These are phyloP conservation scores for Erodium texanum DNA, from an alignment of 441 rosid genomes.

Conservation along the genomic window DNA sequence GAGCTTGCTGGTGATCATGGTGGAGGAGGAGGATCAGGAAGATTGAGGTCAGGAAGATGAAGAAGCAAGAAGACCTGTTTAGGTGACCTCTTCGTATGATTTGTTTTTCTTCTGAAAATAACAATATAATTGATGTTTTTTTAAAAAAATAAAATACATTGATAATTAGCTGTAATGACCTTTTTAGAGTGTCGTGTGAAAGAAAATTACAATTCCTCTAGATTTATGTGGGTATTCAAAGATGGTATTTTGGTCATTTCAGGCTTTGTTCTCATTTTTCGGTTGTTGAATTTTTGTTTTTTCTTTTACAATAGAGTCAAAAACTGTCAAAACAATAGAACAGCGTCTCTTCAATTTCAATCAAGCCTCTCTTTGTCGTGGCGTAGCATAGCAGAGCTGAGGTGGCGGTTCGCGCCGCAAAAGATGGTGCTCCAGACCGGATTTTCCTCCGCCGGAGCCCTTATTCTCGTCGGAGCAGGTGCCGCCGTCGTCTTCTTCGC, in stretches of 20 bases:
- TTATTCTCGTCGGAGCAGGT: slow-evolving; percentile 85
- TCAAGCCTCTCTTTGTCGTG: neutral
- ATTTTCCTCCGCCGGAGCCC: slow-evolving; percentile 68
- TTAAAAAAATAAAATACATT: too few relatives aligned
- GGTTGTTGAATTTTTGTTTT: too few relatives aligned
- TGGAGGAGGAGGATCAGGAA: neutral
- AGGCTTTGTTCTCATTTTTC: too few relatives aligned
- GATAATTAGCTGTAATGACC: too few relatives aligned
- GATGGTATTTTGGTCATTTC: too few relatives aligned
- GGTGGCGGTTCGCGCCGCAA: slow-evolving; percentile 9
- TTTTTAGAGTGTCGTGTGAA: too few relatives aligned
- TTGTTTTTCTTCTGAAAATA: too few relatives aligned
- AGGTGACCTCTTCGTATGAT: neutral
- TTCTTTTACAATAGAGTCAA: too few relatives aligned
- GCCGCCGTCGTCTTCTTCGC: neutral
- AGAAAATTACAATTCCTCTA: too few relatives aligned
- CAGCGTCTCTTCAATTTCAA: neutral
- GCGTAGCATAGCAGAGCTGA: neutral
- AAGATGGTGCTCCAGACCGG: slow-evolving; percentile 82
- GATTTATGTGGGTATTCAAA: too few relatives aligned
- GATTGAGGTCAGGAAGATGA: neutral
- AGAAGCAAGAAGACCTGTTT: neutral
- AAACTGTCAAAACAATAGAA: neutral
- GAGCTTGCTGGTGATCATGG: slow-evolving; percentile 8
- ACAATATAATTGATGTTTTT: too few relatives aligned